These are phyloP conservation scores for Camelina laxa DNA, from an alignment of 345 rosid genomes.

Conservation along the genomic window DNA sequence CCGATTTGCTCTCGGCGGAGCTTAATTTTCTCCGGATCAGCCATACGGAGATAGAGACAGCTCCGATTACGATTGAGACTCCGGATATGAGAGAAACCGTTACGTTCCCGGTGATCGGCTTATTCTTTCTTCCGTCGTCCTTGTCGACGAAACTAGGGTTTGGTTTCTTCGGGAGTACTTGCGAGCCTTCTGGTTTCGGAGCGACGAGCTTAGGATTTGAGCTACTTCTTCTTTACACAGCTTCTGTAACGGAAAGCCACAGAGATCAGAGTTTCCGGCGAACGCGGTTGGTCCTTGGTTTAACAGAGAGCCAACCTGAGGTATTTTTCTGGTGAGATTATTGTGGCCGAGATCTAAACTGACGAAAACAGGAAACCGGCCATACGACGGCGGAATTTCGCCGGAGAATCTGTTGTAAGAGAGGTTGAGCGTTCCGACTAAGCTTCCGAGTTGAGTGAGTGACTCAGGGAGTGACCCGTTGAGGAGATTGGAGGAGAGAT, in stretches of 20 bases:
- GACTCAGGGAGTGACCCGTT: conserved; percentile 76
- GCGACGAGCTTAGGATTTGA: conserved; percentile 47
- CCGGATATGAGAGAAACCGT: conserved; percentile 70
- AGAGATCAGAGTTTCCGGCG: conserved; percentile 73
- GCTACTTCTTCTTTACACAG: conserved; percentile 66
- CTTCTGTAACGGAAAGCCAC: conserved; percentile 83
- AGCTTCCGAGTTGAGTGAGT: conserved; percentile 60
- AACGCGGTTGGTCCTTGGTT: conserved; percentile 99
- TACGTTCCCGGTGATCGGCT: conserved; percentile 53
- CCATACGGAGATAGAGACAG: conserved; percentile 66
- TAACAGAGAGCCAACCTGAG: conserved; percentile 76
- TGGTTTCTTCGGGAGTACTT: conserved; percentile 45
- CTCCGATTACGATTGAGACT: conserved; percentile 62
- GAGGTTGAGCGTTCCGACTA: conserved; percentile 75
- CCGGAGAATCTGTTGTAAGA: conserved; percentile 76
- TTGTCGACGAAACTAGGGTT: conserved; percentile 29
- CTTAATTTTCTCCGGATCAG: conserved; percentile 55
- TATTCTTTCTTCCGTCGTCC: conserved; percentile 31
- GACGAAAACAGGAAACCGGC: conserved; percentile 68
- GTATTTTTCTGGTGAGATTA: conserved; percentile 84
- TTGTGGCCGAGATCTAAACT: conserved; percentile 87
- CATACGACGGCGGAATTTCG: conserved; percentile 72
- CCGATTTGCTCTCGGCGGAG: conserved; percentile 42
- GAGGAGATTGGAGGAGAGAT: conserved; percentile 72
- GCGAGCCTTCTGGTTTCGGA: conserved; percentile 59